Conservation (phyloP, 306 rosid genomes). For the Vigna unguiculata region DNA sequence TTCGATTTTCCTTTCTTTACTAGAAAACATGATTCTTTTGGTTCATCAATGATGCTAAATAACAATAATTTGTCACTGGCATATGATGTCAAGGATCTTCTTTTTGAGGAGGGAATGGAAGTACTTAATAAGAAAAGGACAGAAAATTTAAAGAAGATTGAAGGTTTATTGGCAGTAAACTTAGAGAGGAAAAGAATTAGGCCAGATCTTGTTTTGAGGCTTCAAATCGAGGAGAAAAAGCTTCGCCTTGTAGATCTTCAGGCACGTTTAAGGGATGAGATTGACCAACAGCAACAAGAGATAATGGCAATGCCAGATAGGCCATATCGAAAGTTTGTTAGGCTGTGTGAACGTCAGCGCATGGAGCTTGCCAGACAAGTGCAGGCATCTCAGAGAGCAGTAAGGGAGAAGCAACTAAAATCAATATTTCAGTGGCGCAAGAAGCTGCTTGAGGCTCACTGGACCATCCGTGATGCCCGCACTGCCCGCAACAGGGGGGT, state of each 20-base stretch:
- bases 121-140: constrained; percentile 81
- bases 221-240: constrained; percentile 97
- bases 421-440: constrained; percentile 97
- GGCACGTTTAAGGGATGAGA: constrained; percentile 90
- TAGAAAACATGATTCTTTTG: constrained; percentile 92
- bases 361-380: constrained; percentile 92
- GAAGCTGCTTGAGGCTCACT: constrained; percentile 95
- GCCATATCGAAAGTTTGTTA: constrained; percentile 96
- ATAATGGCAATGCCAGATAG: constrained; percentile 99
- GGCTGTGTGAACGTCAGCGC: constrained; percentile 96
- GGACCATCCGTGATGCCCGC: constrained; percentile 99
- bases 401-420: constrained; percentile 95
- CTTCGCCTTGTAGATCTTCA: constrained; percentile 87
- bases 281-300: constrained; percentile 98
- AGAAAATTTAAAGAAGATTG: constrained; percentile 89
- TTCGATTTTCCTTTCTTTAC: constrained; percentile 99
- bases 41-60: constrained; percentile 79
- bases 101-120: constrained; percentile 86
- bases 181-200: constrained; percentile 91
- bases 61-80: constrained; percentile 80
- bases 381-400: constrained; percentile 90
- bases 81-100: constrained; percentile 91
- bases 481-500: constrained; percentile 99
- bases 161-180: constrained; percentile 81
- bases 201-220: constrained; percentile 92